phyloP scores from a whole-genome alignment of 306 rosid genomes.

The Myrica gale region DNA sequence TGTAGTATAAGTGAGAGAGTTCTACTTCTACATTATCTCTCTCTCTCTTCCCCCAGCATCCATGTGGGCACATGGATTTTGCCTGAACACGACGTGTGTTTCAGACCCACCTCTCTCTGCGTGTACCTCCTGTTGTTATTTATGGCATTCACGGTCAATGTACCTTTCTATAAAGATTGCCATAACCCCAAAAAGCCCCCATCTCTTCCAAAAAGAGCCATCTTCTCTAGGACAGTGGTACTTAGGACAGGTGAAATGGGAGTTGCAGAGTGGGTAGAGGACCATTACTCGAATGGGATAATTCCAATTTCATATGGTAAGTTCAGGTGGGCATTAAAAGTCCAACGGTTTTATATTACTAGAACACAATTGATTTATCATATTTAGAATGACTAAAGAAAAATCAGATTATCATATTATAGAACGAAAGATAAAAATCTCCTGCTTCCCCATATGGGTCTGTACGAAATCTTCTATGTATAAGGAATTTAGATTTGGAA shows the following conservation, averaged over 20 bases:
- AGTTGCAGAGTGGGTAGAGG: background rate
- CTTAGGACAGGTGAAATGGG: background rate
- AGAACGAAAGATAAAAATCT: too few species aligned
- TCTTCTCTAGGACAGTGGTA: background rate
- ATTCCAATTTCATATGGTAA: background rate
- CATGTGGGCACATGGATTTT: conserved; percentile 98
- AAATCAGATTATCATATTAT: too few species aligned
- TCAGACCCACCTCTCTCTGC: conserved; percentile 49
- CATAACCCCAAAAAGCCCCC: background rate
- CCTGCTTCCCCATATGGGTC: background rate
- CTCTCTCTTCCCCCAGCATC: conserved; percentile 31
- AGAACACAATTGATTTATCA: background rate
- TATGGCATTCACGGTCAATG: conserved; percentile 56
- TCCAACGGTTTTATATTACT: background rate
- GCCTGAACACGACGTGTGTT: conserved; percentile 88
- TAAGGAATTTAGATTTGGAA: background rate
- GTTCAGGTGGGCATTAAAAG: background rate
- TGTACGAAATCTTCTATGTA: background rate
- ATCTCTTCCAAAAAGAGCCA: background rate
- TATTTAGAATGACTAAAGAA: too few species aligned
- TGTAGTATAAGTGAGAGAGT: background rate
- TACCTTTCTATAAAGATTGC: conserved; percentile 24
- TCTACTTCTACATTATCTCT: background rate
- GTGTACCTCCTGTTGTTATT: conserved; percentile 28
- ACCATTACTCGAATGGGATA: background rate